phyloP scores from a whole-genome alignment of 768 basidiomycete species.

The Sarcodon aspratus region DNA sequence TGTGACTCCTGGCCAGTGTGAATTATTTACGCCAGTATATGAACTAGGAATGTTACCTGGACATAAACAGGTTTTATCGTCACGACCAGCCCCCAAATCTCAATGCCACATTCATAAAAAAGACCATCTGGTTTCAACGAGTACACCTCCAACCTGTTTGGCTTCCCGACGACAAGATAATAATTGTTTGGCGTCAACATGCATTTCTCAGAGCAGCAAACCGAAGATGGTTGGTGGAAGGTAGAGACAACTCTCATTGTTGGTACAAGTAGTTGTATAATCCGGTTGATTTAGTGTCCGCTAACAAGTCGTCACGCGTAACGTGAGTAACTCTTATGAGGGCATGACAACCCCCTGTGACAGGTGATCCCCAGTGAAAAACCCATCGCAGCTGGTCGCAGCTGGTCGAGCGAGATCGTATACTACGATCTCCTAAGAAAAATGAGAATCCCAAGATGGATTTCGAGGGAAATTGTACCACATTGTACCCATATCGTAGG shows the following conservation, averaged over 20 bases:
- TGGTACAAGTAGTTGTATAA: too few species aligned
- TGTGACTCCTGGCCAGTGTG: constrained; percentile 1
- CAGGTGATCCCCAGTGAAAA: too few species aligned
- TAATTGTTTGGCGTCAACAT: constrained; percentile 40
- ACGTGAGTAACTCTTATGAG: too few species aligned
- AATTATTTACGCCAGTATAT: background rate
- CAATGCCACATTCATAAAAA: constrained; percentile 41
- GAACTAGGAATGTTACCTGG: constrained; percentile 26
- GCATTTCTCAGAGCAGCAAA: constrained; percentile 60
- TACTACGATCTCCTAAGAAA: too few species aligned
- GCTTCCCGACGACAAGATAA: constrained; percentile 59
- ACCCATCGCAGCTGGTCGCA: too few species aligned
- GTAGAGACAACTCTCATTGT: constrained; percentile 55
- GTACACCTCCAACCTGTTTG: constrained; percentile 57
- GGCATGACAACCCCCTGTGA: too few species aligned
- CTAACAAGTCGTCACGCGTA: too few species aligned
- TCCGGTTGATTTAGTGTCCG: too few species aligned
- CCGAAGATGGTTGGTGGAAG: constrained; percentile 68
- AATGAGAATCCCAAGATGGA: too few species aligned
- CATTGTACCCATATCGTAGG: too few species aligned
- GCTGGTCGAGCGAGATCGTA: too few species aligned
- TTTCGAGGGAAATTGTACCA: too few species aligned
- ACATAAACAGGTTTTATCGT: constrained; percentile 34
- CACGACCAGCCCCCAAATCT: constrained; percentile 62
- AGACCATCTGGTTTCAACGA: constrained; percentile 53